Evolutionary conservation across 169 alveolate genomes (phyloP).

Genomic region (Cryptosporidium xiaoi): DNA sequence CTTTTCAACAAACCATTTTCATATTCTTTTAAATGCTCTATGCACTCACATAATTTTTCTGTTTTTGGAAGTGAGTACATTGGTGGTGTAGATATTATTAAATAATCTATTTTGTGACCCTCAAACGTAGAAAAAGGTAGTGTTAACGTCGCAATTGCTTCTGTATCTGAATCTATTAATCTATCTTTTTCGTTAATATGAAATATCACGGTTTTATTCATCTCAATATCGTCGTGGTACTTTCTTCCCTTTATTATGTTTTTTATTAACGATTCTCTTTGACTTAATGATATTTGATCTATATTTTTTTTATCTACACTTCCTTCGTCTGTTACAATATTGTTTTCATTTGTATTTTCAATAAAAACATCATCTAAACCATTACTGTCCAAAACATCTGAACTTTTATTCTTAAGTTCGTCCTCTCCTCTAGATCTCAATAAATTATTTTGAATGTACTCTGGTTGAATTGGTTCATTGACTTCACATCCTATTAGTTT

Average conservation of each 20-base stretch:
- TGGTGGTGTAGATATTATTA: constrained; percentile 69
- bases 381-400: background rate
- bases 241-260: constrained; percentile 17
- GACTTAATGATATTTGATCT: background rate
- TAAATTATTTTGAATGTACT: constrained; percentile 13
- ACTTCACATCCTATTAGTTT: constrained; percentile 1
- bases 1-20: constrained; percentile 5
- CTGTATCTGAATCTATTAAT: constrained; percentile 61
- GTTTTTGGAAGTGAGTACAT: constrained; percentile 39
- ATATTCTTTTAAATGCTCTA: constrained; percentile 19
- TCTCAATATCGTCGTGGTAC: constrained; percentile 16
- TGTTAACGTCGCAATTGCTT: constrained; percentile 22
- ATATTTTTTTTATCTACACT: background rate
- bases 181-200: constrained; percentile 55
- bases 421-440: constrained; percentile 34
- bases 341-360: background rate
- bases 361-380: constrained; percentile 13
- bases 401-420: background rate
- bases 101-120: constrained; percentile 62
- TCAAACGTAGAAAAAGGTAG: constrained; percentile 67
- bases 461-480: background rate
- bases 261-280: background rate
- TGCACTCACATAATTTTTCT: constrained; percentile 39
- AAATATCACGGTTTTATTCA: constrained; percentile 21
- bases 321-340: background rate